phyloP scores from a whole-genome alignment of 1,284 basidiomycete genomes.

The Hymenochaete sp. region DNA sequence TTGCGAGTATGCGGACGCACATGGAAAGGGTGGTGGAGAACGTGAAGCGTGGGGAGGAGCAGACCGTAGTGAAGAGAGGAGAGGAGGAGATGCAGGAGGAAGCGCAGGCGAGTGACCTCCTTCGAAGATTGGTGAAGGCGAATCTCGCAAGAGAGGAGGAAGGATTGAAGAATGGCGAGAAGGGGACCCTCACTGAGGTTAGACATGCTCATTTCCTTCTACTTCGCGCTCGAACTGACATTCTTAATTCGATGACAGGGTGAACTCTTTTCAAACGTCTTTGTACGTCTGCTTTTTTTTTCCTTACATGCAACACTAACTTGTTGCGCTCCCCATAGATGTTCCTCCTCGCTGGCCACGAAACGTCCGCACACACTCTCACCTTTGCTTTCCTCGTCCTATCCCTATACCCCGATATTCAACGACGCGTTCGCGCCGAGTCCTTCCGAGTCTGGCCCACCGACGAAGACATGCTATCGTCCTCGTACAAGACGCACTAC shows the following conservation, averaged over 20 bases:
- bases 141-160: slow-evolving; percentile 2
- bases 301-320: too few relatives aligned
- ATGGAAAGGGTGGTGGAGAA: slow-evolving; percentile 3
- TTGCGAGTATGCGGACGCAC: slow-evolving; percentile 7
- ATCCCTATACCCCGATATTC: slow-evolving; percentile 28
- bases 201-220: too few relatives aligned
- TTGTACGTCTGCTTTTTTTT: too few relatives aligned
- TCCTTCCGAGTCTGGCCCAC: slow-evolving; percentile 22
- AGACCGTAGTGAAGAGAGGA: background rate
- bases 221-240: too few relatives aligned
- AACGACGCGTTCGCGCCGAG: slow-evolving; percentile 28
- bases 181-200: slow-evolving; percentile 9
- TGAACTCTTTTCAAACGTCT: too few relatives aligned
- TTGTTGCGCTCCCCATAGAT: background rate
- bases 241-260: too few relatives aligned
- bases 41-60: background rate
- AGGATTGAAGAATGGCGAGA: background rate
- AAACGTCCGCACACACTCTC: slow-evolving; percentile 30
- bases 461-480: slow-evolving; percentile 2
- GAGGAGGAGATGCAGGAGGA: background rate
- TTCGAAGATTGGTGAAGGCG: slow-evolving; percentile 10
- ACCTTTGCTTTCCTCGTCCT: slow-evolving; percentile 28
- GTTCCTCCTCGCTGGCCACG: slow-evolving; percentile 18
- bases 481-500: slow-evolving; percentile 22
- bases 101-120: background rate